phyloP scores from a whole-genome alignment of 352 stramenopile genomes.

The Phytopythium sindhum region DNA sequence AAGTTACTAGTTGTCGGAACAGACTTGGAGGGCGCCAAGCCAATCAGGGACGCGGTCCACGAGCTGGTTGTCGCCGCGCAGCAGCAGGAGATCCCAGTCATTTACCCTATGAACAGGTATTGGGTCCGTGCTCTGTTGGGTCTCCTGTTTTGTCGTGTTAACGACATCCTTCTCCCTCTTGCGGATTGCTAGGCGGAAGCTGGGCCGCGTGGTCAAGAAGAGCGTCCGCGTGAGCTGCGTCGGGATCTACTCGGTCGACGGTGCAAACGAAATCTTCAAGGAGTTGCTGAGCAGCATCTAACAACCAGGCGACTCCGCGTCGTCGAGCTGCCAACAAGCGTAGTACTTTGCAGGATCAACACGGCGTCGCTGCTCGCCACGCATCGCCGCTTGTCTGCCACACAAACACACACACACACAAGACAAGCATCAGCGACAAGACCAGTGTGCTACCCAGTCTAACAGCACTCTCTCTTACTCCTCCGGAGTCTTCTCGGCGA shows the following conservation, averaged over 20 bases:
- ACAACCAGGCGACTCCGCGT: background rate
- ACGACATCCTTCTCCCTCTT: background rate
- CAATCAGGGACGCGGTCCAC: conserved; percentile 76
- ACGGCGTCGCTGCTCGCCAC: background rate
- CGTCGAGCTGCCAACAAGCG: conserved; percentile 33
- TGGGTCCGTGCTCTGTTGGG: background rate
- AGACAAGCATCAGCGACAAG: background rate
- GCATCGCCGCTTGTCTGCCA: background rate
- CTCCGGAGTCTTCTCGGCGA: conserved; percentile 20
- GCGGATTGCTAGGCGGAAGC: conserved; percentile 57
- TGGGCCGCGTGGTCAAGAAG: conserved; percentile 92
- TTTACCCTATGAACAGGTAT: conserved; percentile 43
- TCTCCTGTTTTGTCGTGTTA: background rate
- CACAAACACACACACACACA: background rate
- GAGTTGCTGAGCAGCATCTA: conserved; percentile 27
- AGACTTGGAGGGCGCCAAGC: conserved; percentile 81
- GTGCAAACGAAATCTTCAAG: conserved; percentile 88
- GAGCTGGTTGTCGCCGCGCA: conserved; percentile 79
- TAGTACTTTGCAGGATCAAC: conserved; percentile 36
- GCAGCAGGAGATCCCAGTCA: conserved; percentile 40
- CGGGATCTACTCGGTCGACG: conserved; percentile 93
- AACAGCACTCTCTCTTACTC: conserved; percentile 14
- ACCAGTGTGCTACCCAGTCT: background rate
- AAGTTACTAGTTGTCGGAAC: conserved; percentile 87
- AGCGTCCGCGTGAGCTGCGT: conserved; percentile 93